Evolutionary conservation across 1,284 basidiomycete species (phyloP).

Genomic region (Lentinula novae-zelandiae): DNA sequence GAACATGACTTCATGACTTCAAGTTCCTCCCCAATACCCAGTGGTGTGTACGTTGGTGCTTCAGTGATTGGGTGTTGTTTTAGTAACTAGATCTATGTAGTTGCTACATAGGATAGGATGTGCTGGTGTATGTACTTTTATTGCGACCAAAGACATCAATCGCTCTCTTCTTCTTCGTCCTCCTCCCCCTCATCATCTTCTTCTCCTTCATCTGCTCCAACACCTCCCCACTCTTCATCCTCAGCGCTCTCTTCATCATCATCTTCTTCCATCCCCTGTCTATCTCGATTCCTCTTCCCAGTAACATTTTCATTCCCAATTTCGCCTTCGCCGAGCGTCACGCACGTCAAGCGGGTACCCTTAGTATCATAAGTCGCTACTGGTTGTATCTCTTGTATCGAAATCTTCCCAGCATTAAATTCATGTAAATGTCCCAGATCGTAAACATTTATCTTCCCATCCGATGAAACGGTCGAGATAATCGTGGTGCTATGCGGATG

Average conservation of each 20-base stretch:
- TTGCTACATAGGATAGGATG: not conserved
- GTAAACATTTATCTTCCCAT: constrained; percentile 80
- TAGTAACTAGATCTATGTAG: too few relatives aligned
- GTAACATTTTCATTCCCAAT: constrained; percentile 18
- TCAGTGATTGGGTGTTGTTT: too few relatives aligned
- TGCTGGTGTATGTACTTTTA: too few relatives aligned
- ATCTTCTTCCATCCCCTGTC: constrained; percentile 18
- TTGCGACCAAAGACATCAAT: constrained; percentile 7
- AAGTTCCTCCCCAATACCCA: too few relatives aligned
- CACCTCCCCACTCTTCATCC: constrained; percentile 22
- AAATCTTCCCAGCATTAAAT: constrained; percentile 13
- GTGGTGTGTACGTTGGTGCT: too few relatives aligned
- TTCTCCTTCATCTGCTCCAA: not conserved
- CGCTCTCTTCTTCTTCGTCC: constrained; percentile 22
- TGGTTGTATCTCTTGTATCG: constrained; percentile 44
- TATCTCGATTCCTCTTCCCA: constrained; percentile 36
- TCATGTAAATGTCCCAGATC: constrained; percentile 55
- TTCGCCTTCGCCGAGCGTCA: constrained; percentile 65
- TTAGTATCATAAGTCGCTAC: constrained; percentile 77
- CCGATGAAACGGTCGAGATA: constrained; percentile 75
- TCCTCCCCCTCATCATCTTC: constrained; percentile 20
- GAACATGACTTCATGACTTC: too few relatives aligned
- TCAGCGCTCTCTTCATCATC: constrained; percentile 19
- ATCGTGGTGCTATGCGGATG: constrained; percentile 47
- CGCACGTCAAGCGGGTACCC: constrained; percentile 79